phyloP scores from a whole-genome alignment of 148 eudicot genomes.

The Fagopyrum homotropicum region DNA sequence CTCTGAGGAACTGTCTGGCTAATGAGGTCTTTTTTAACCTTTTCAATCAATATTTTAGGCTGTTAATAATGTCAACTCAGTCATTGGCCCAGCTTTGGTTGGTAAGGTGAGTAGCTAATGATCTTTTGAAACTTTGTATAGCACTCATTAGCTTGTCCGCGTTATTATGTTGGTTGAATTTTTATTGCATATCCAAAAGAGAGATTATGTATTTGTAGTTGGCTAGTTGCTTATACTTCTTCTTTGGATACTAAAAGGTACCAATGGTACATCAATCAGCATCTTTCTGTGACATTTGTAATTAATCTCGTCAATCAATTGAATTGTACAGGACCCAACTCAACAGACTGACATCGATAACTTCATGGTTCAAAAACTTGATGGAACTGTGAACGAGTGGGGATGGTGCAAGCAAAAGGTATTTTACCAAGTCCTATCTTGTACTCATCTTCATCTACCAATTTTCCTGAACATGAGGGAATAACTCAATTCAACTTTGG shows the following conservation, averaged over 20 bases:
- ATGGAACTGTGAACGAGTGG: constrained; percentile 95
- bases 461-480: background rate
- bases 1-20: background rate
- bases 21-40: background rate
- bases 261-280: background rate
- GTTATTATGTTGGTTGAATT: background rate
- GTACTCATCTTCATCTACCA: background rate
- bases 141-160: background rate
- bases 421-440: constrained; percentile 10
- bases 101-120: constrained; percentile 54
- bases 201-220: background rate
- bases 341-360: constrained; percentile 70
- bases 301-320: background rate
- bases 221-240: background rate
- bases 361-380: constrained; percentile 95
- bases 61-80: constrained; percentile 65
- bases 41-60: constrained; percentile 35
- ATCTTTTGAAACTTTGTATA: background rate
- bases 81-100: constrained; percentile 80
- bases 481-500: background rate
- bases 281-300: background rate
- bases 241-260: background rate
- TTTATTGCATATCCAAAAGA: background rate
- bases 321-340: constrained; percentile 62
- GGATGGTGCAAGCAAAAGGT: constrained; percentile 99